Evolutionary conservation across 2,329 filamentous ascomycete species (phyloP), one percentile per base, ranked within the genome.

Genomic region (Thelonectria rubi): DNA sequence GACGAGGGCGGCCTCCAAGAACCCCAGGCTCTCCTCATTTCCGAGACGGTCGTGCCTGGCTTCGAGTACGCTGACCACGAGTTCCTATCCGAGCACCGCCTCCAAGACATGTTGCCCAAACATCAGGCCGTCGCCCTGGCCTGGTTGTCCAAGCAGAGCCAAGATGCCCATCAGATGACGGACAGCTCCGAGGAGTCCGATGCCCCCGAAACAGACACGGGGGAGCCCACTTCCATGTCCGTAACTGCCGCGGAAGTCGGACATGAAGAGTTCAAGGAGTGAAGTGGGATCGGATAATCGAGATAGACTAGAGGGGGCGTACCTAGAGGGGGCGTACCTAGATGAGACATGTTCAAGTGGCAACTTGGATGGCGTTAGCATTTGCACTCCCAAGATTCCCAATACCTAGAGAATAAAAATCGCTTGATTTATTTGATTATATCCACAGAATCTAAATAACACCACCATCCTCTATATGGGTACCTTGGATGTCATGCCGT

Each of bases 51-150:
- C 2, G 81, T 90, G 8, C 88, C 88, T 0, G 89, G 88, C 0
- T 91, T 91, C 69, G 88, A 90, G 69, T 90, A 81, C 66, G 80
- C 79, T 59, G 88, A 91, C 73, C 87, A 91, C 73, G 86, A 90
- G 70, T 91, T 91, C 68, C 78, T 92, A 68, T 80, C 78, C 5
- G 73, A 72, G 14, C 79, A 84, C 48, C 77, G 78, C 12, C 77
- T 90, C 65, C 71, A 75, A 42, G 75, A 81, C n/a, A 65, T 91
- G 30, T 73, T 91, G 1, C 80, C 81, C 0, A 70, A 80, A 20
- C 80, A 85, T 26, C 79, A 83, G 66, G 80, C 79, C 1, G 71
- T 76, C 61, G 79, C 84, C 68, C 69, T 90, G 68, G 71, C 71
- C 2, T 83, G 80, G 81, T 72, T 82, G 7, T 72, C 82, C 15